A percentile compares a stretch with the other conserved stretches of the same genome.
Conservation (phyloP, 2,329 filamentous ascomycete species). For the Stachybotrys chartarum region DNA sequence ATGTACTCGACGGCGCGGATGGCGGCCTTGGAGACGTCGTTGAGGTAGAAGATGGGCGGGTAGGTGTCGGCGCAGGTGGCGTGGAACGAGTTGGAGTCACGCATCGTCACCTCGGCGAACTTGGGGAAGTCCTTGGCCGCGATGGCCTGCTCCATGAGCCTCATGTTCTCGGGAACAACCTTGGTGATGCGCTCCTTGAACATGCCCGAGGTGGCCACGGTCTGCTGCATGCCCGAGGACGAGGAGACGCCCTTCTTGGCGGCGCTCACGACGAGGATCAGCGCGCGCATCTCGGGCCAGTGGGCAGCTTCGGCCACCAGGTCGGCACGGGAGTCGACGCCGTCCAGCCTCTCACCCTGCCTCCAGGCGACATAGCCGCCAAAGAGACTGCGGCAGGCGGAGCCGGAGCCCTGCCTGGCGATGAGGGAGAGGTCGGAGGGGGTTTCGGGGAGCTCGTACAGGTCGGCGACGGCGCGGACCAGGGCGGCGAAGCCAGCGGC, state of each 20-base stretch:
- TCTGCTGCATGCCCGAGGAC: conserved; percentile 95
- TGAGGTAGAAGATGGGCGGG: conserved; percentile 98
- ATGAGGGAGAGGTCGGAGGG: conserved; percentile 81
- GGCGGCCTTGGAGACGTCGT: conserved; percentile 82
- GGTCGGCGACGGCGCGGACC: conserved; percentile 80
- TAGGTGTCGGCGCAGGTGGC: conserved; percentile 90
- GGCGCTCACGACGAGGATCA: conserved; percentile 85
- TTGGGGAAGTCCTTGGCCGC: conserved; percentile 69
- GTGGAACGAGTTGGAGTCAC: conserved; percentile 95
- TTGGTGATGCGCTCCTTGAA: conserved; percentile 69
- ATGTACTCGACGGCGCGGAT: conserved; percentile 85
- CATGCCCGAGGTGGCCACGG: conserved; percentile 82
- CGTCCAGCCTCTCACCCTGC: conserved; percentile 67
- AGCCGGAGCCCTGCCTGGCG: conserved; percentile 89
- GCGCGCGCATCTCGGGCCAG: conserved; percentile 91
- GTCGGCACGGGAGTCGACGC: conserved; percentile 79
- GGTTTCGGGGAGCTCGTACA: conserved; percentile 78
- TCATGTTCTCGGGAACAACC: conserved; percentile 80
- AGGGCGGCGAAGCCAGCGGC: conserved; percentile 64
- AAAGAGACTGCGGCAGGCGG: conserved; percentile 87
- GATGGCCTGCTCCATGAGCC: conserved; percentile 77
- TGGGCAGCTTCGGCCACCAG: conserved; percentile 82
- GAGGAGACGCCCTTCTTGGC: conserved; percentile 94
- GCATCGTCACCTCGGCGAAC: conserved; percentile 91
- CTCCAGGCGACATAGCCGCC: conserved; percentile 96